Evolutionary conservation across 2,329 filamentous ascomycete genomes (phyloP), one percentile per base, ranked within the genome.

Genomic region (Albifimbria verrucaria): DNA sequence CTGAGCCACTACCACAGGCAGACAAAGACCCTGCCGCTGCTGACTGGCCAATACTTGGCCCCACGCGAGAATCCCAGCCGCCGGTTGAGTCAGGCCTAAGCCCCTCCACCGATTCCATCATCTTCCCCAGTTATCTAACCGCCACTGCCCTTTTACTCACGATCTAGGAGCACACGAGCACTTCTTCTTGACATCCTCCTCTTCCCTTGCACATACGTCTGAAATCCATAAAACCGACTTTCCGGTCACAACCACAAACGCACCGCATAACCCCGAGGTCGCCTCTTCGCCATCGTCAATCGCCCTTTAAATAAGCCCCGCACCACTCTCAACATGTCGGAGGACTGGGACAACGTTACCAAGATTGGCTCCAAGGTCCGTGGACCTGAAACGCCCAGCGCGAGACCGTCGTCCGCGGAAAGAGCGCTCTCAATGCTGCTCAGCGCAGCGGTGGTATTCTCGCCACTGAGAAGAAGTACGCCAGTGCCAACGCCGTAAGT

Each of bases 321-420:
- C 10, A 4, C 10, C 49, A 49, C 50, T 32, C 24, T 84, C 86
- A 86, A 67, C 50, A 85, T 88, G 82, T 72, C 75, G 64, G 72
- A 70, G 50, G 91, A 96, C 67, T 97, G 93, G 92, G 89, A 96
- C 65, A 74, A 77, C 62, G 85, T 89, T 64, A 96, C 92, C 76
- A 96, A 94, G 82, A 97, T 99, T 69, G 94, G 94, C 68, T 90
- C 85, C 83, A 93, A 89, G 76, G 83, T 82, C 68, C 85, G 86
- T 66, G 82, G 84, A 60, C 82, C 86, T 61, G 88, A 87, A 81
- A 74, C 54, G 72, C 71, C 52, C 77, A 83, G 62, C 89, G 90
- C 63, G 92, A 97, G 81, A 95, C 88, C 3, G 92, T 97, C 63
- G 82, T 97, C 70, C 88, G 89, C 71, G 90, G 93, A 69, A 91